Evolutionary conservation across 805 yeast species (phyloP).

Genomic region (Candida sakaeoensis): DNA sequence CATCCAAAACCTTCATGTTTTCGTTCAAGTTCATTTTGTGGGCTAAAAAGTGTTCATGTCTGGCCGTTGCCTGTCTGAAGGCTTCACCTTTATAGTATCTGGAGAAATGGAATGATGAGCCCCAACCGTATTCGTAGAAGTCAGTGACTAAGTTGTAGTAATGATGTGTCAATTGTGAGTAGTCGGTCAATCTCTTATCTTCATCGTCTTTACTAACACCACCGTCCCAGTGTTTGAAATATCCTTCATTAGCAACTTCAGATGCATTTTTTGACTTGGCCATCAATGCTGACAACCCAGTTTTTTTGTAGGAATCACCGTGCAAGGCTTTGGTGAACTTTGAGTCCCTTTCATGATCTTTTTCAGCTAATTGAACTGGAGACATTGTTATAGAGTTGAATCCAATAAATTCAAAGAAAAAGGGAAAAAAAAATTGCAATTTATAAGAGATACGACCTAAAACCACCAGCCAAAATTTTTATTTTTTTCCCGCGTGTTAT

Average conservation of each 20-base stretch:
- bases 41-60: slow-evolving; percentile 96
- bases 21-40: slow-evolving; percentile 74
- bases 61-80: slow-evolving; percentile 89
- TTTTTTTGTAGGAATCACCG: slow-evolving; percentile 64
- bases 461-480: neutral
- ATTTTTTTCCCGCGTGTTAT: slow-evolving; percentile 2
- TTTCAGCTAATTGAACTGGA: slow-evolving; percentile 32
- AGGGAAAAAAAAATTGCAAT: too few relatives aligned
- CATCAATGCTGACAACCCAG: slow-evolving; percentile 75
- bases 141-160: slow-evolving; percentile 97
- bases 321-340: slow-evolving; percentile 83
- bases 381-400: slow-evolving; percentile 11
- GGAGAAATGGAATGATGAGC: slow-evolving; percentile 95
- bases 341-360: slow-evolving; percentile 56
- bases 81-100: slow-evolving; percentile 92
- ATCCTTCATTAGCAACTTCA: slow-evolving; percentile 79
- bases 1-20: slow-evolving; percentile 87
- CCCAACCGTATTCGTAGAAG: slow-evolving; percentile 99
- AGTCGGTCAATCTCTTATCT: slow-evolving; percentile 71
- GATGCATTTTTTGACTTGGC: slow-evolving; percentile 74
- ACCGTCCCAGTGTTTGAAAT: slow-evolving; percentile 97
- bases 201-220: slow-evolving; percentile 73
- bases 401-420: too few relatives aligned
- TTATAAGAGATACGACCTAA: too few relatives aligned
- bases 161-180: slow-evolving; percentile 87